Base-by-base conservation (phyloP, 129 eudicot genomes). In the Deinandra increscens region DNA sequence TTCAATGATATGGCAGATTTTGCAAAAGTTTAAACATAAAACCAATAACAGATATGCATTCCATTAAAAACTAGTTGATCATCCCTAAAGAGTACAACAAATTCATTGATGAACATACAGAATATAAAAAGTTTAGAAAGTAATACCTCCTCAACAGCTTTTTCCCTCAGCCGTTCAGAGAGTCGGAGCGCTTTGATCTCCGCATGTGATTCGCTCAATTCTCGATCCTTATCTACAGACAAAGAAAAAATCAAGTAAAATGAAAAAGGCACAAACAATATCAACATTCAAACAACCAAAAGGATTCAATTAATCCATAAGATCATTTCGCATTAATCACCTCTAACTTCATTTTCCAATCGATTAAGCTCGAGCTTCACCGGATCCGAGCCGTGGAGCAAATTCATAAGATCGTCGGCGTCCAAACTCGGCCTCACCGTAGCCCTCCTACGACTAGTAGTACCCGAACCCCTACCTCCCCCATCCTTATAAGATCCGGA, bases 341-440 rank as follows among this genome's bases (percentile, higher is more conserved):
- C 98, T 86, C 95, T 81, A 74, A 93, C 96, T 87, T 89, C 98
- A 80, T 93, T 93, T 71, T 93, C 98, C 65, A 93, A 80, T 5
- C 98, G 92, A 80, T 89, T 93, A 18, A 93, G 96, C 88, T 93
- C 98, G 36, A 93, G 34, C 82, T 83, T 89, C 66, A 93, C 98
- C 87, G 98, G 98, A 93, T 93, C 98, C 81, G 98, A 93, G 2
- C 98, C 98, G 71, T 93, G 98, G 51, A 93, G 87, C 68, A 88
- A 44, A 68, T 78, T 86, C 1, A 92, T 68, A 70, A 92, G 78
- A 68, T 92, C 98, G 44, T 92, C 98, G 2, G 95, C 82, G 41
- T 92, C 98, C 65, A 92, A 49, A 14, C 96, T 89, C 64, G 96
- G 95, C 84, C 96, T 74, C 75, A 81, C 70, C 42, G 85, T 66